Conservation (phyloP, 2,329 filamentous ascomycete species). For the Didymella pinodella region DNA sequence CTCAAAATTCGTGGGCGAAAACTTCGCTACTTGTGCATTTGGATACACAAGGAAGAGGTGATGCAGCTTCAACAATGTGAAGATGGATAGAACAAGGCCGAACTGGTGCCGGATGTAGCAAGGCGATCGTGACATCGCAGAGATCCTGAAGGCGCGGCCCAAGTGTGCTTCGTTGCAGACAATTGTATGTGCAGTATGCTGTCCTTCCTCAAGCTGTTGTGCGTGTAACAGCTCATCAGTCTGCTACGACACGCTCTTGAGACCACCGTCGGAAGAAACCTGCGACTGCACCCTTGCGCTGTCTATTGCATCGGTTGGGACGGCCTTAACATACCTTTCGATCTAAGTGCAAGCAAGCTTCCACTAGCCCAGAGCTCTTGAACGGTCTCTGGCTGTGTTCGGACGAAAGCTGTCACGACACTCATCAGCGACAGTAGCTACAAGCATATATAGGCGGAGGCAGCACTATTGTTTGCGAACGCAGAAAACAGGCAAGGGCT, state of each 20-base stretch:
- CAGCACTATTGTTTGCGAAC: conserved; percentile 1
- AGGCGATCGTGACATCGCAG: conserved; percentile 9
- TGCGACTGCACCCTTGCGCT: conserved; percentile 1
- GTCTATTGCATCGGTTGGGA: not conserved
- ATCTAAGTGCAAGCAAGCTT: not conserved
- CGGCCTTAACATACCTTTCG: not conserved
- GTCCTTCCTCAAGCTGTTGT: not conserved
- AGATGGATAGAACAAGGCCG: conserved; percentile 24
- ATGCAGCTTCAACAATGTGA: conserved; percentile 30
- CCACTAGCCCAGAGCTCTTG: not conserved
- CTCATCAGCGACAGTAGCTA: conserved; percentile 8
- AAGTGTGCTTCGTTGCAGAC: not conserved
- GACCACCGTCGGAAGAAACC: not conserved
- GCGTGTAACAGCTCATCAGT: not conserved
- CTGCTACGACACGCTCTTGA: not conserved
- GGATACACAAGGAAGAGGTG: conserved; percentile 29
- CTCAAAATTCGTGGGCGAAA: conserved; percentile 29
- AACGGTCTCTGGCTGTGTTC: not conserved
- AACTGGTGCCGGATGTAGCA: conserved; percentile 25
- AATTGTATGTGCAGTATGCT: no score
- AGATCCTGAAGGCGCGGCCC: conserved; percentile 5
- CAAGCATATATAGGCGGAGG: not conserved
- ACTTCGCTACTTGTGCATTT: conserved; percentile 33
- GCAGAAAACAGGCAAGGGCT: conserved; percentile 3
- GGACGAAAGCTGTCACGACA: not conserved